Percentiles rank a stretch among this genome's conserved stretches.
Conservation (phyloP, 306 rosid species). For the Fagus crenata region DNA sequence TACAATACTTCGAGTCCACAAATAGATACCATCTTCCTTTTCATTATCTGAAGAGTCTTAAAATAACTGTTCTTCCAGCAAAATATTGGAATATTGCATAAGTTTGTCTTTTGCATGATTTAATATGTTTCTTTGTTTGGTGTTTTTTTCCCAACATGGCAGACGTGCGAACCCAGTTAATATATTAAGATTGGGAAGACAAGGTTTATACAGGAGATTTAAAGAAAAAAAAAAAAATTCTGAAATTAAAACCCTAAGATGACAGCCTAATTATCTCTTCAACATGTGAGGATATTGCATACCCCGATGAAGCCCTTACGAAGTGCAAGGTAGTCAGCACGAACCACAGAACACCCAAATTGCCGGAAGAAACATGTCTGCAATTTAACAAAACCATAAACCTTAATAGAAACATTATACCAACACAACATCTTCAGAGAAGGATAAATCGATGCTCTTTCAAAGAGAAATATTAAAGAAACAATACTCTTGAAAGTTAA, state of each 20-base stretch:
- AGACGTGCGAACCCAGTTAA: background rate
- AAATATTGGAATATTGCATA: background rate
- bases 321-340: slow-evolving; percentile 82
- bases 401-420: slow-evolving; percentile 25
- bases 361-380: slow-evolving; percentile 94
- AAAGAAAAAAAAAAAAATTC: background rate
- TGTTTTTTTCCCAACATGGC: background rate
- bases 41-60: background rate
- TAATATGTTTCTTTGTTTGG: background rate
- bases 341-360: slow-evolving; percentile 83
- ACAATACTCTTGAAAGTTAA: background rate
- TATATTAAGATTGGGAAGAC: background rate
- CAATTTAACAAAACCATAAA: slow-evolving; percentile 22
- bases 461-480: background rate
- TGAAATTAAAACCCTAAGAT: slow-evolving; percentile 3
- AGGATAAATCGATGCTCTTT: background rate
- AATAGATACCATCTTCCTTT: background rate
- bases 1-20: background rate
- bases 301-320: slow-evolving; percentile 96
- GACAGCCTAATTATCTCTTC: background rate
- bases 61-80: background rate
- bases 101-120: background rate
- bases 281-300: slow-evolving; percentile 16
- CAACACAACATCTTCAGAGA: background rate
- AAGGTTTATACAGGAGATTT: background rate